Percentiles rank a stretch among this genome's conserved stretches.
Evolutionary conservation across 2,329 filamentous ascomycete species (phyloP).

Genomic region (Ophiostoma sp.): DNA sequence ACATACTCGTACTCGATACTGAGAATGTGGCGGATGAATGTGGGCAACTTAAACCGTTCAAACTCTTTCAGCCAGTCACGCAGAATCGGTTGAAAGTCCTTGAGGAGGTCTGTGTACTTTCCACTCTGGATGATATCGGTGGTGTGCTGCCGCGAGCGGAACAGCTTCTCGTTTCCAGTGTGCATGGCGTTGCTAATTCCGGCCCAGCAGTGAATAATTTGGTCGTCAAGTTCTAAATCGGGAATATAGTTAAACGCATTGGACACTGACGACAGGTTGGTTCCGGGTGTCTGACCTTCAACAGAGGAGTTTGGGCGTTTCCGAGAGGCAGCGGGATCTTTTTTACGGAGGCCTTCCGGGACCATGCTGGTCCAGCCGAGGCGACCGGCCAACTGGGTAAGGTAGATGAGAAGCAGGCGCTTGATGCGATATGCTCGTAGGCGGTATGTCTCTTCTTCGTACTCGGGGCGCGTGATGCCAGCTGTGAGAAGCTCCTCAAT

Average conservation of each 20-base stretch:
- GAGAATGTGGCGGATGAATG: slow-evolving; percentile 67
- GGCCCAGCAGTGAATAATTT: slow-evolving; percentile 83
- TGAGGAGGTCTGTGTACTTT: slow-evolving; percentile 73
- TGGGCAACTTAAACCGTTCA: slow-evolving; percentile 65
- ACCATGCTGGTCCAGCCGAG: slow-evolving; percentile 93
- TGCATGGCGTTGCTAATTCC: slow-evolving; percentile 92
- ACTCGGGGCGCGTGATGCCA: slow-evolving; percentile 57
- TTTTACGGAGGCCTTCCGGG: slow-evolving; percentile 58
- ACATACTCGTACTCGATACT: slow-evolving; percentile 95
- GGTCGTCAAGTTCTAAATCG: slow-evolving; percentile 61
- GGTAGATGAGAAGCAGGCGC: slow-evolving; percentile 80
- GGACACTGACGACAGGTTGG: slow-evolving; percentile 51
- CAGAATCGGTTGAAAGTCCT: slow-evolving; percentile 74
- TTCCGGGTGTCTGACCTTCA: slow-evolving; percentile 53
- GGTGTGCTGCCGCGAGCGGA: slow-evolving; percentile 80
- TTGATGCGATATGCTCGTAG: slow-evolving; percentile 77
- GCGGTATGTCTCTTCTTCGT: slow-evolving; percentile 70
- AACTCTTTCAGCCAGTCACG: slow-evolving; percentile 76
- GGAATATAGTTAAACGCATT: slow-evolving; percentile 62
- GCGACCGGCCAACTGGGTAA: slow-evolving; percentile 87
- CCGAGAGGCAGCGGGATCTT: slow-evolving; percentile 49
- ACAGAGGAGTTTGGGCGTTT: slow-evolving; percentile 20
- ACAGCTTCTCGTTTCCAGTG: slow-evolving; percentile 80
- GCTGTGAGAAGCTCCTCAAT: slow-evolving; percentile 65
- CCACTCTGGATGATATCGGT: slow-evolving; percentile 83